Percentiles rank a stretch among this genome's conserved stretches.
phyloP scores from a whole-genome alignment of 805 yeast genomes.

The Cyberlindnera saturnus region DNA sequence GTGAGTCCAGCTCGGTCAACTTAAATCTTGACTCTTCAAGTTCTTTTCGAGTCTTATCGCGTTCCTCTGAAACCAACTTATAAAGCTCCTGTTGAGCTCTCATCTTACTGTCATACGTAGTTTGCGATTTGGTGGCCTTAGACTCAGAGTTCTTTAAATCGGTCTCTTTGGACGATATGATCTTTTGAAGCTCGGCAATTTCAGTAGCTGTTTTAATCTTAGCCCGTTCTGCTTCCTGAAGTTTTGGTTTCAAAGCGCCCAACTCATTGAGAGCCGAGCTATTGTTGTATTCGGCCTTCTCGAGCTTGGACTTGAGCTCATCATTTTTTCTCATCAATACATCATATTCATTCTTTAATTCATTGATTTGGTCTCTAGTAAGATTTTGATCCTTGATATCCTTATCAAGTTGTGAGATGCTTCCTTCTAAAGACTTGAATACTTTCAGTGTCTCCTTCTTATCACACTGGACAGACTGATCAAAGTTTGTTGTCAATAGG shows the following conservation, averaged over 20 bases:
- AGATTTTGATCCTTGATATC: constrained; percentile 16
- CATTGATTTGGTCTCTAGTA: constrained; percentile 2
- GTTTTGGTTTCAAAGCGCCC: background rate
- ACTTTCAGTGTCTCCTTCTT: background rate
- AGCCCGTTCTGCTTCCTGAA: background rate
- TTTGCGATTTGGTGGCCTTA: constrained; percentile 15
- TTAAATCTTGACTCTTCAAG: constrained; percentile 15
- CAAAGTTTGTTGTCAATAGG: background rate
- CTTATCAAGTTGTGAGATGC: constrained; percentile 11
- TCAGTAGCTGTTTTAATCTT: background rate
- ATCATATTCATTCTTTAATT: constrained; percentile 2
- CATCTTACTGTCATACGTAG: constrained; percentile 29
- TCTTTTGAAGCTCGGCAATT: background rate
- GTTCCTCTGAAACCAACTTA: constrained; percentile 24
- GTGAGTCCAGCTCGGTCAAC: constrained; percentile 13
- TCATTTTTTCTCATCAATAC: constrained; percentile 1
- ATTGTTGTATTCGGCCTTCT: background rate
- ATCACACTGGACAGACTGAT: background rate
- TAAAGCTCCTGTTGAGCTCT: constrained; percentile 30
- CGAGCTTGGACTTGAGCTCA: background rate
- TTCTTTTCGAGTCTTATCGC: constrained; percentile 24
- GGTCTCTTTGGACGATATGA: background rate
- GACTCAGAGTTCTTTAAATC: constrained; percentile 8
- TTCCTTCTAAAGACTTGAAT: background rate
- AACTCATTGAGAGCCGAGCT: background rate